Percentiles rank a stretch among this genome's conserved stretches.
Conservation (phyloP, 768 basidiomycete species). For the Lanmaoa rubissima region DNA sequence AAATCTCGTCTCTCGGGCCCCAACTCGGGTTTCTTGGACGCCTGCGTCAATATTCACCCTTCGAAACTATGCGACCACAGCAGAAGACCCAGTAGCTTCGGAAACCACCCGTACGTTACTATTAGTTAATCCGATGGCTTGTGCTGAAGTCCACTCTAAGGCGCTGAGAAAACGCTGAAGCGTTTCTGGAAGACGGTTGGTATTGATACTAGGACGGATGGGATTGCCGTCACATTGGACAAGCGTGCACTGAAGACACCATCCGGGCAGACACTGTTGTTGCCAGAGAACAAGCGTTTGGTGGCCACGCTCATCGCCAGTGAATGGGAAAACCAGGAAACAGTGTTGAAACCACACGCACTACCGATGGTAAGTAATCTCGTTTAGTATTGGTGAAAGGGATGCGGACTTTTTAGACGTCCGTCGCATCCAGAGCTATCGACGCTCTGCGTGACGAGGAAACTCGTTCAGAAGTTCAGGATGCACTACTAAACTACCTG, state of each 20-base stretch:
- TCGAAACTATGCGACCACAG: slow-evolving; percentile 15
- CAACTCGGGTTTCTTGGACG: background rate
- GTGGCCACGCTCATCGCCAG: slow-evolving; percentile 84
- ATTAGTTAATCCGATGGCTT: background rate
- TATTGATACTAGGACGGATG: slow-evolving; percentile 55
- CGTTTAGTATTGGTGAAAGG: background rate
- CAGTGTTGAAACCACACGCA: slow-evolving; percentile 82
- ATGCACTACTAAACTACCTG: slow-evolving; percentile 75
- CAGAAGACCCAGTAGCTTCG: slow-evolving; percentile 48
- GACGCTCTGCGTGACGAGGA: slow-evolving; percentile 65
- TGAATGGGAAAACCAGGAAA: slow-evolving; percentile 96
- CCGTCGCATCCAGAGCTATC: slow-evolving; percentile 84
- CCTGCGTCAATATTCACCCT: background rate
- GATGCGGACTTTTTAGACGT: slow-evolving; percentile 59
- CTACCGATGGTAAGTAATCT: slow-evolving; percentile 72
- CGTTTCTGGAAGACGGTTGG: slow-evolving; percentile 96
- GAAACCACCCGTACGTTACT: slow-evolving; percentile 67
- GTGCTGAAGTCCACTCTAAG: slow-evolving; percentile 39
- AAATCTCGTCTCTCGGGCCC: background rate
- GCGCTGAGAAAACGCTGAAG: slow-evolving; percentile 81
- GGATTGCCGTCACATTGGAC: slow-evolving; percentile 72
- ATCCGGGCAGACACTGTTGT: slow-evolving; percentile 65
- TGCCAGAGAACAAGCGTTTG: slow-evolving; percentile 69
- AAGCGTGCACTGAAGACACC: slow-evolving; percentile 86
- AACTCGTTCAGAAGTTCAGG: slow-evolving; percentile 60